Base-by-base conservation (phyloP, 1,284 basidiomycete species). In the Cutaneotrichosporon daszewskae region DNA sequence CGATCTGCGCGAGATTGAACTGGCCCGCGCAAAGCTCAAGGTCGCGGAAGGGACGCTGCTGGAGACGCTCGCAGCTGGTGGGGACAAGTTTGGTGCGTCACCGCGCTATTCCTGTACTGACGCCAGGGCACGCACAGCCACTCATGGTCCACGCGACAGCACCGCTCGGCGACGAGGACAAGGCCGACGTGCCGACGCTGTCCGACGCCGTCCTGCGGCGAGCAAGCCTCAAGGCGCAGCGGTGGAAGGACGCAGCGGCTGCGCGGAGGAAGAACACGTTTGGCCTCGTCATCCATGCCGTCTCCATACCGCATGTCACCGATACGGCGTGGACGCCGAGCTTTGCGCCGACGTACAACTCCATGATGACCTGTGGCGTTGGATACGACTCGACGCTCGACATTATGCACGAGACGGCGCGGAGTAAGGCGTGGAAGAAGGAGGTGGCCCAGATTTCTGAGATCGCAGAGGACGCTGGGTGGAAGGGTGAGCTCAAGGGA, bases 281-380 rank as follows among this genome's bases (percentile, higher is more conserved):
- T 20, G 23, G 23, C 23, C 32, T 28, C 18, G 34, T 23, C 7
- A 20, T 43, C 2, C 46, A 48, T 29, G 27, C 37, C 7, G 36
- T 48, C 10, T 32, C 40, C 3, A 32, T 47, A 5, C 36, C 36
- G 2, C 40, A 26, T 12, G 27, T 28, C 13, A 17, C 37, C n/a
- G 22, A 17, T 5, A 32, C 26, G 2, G 13, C 36, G 3, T 66
- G 55, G 36, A 64, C 61, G 1, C 62, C 66, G 11, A 45, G 55
- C 3, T 67, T 66, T 34, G 65, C 58, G 3, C 62, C 65, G 2
- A 59, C 47, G 5, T 65, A 49, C 42, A 64, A 69, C 44, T 66
- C 66, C 16, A 47, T 51, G 10, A 28, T 40, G 11, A 49, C 56
- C 3, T 42, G 55, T 8, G 58, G 57, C 10, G 41, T 57, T 20